Evolutionary conservation across 2,329 filamentous ascomycete species (phyloP).

Genomic region (Alternaria conjuncta): DNA sequence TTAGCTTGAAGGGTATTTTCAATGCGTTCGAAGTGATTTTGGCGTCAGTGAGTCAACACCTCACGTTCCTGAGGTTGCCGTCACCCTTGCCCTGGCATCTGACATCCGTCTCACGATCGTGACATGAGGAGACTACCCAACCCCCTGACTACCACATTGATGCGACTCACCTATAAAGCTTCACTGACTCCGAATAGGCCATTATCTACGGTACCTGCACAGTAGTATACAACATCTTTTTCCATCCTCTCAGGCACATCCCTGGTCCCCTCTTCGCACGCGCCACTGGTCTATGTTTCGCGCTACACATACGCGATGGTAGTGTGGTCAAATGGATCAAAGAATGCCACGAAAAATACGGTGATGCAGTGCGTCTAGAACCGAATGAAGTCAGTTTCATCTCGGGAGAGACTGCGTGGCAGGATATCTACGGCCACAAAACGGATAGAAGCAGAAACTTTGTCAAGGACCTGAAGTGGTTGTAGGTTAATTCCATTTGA

Average conservation of each 20-base stretch:
- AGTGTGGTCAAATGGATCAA: constrained; percentile 30
- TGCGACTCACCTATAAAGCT: neutral
- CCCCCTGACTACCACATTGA: neutral
- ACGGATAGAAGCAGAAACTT: constrained; percentile 46
- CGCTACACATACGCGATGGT: constrained; percentile 34
- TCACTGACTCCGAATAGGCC: constrained; percentile 12
- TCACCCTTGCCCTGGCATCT: neutral
- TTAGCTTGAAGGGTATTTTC: neutral
- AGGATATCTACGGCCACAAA: constrained; percentile 53
- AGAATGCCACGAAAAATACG: constrained; percentile 49
- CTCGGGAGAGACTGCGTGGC: constrained; percentile 52
- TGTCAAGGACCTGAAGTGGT: constrained; percentile 49
- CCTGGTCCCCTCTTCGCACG: constrained; percentile 51
- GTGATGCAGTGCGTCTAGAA: constrained; percentile 51
- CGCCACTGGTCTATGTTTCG: constrained; percentile 43
- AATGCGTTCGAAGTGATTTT: neutral
- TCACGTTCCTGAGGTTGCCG: neutral
- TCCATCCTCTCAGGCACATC: constrained; percentile 53
- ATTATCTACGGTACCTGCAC: constrained; percentile 18
- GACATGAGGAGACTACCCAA: neutral
- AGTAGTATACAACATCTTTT: constrained; percentile 49
- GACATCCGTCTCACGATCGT: neutral
- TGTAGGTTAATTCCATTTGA: constrained; percentile 9
- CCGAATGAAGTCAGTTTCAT: constrained; percentile 55
- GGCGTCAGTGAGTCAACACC: neutral